Evolutionary conservation across 23 red algal genomes (phyloP).

Genomic region (Gracilaria gracilis): DNA sequence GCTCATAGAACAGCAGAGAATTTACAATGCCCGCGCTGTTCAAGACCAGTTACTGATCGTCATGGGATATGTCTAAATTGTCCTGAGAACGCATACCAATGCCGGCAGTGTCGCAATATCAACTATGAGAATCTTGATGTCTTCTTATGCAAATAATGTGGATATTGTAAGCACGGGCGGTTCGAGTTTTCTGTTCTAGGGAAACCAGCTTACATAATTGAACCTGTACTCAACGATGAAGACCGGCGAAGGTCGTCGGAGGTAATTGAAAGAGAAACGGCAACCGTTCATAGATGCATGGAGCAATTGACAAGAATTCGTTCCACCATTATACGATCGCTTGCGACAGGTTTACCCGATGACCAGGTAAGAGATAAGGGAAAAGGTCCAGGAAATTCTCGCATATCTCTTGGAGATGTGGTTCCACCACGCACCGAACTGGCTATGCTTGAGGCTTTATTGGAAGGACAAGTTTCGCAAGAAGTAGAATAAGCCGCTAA

Average conservation of each 20-base stretch:
- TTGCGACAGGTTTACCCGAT: conserved; percentile 44
- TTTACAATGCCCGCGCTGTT: conserved; percentile 85
- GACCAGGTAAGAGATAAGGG: conserved; percentile 36
- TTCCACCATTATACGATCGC: conserved; percentile 56
- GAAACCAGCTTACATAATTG: conserved; percentile 64
- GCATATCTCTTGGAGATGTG: conserved; percentile 32
- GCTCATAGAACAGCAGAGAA: conserved; percentile 22
- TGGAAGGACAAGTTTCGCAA: conserved; percentile 60
- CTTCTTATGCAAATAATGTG: conserved; percentile 90
- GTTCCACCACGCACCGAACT: conserved; percentile 58
- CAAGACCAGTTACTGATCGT: conserved; percentile 76
- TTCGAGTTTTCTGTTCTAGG: conserved; percentile 75
- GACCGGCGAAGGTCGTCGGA: conserved; percentile 69
- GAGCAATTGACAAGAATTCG: conserved; percentile 53
- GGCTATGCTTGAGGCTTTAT: conserved; percentile 58
- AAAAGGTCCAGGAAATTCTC: background rate
- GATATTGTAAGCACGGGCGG: conserved; percentile 76
- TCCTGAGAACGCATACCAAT: conserved; percentile 93
- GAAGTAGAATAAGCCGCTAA: conserved; percentile 67
- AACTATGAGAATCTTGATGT: conserved; percentile 91
- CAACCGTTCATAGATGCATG: conserved; percentile 64
- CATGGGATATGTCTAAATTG: conserved; percentile 86
- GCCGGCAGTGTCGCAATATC: conserved; percentile 92
- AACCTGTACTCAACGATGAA: conserved; percentile 70
- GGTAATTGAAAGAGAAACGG: conserved; percentile 75